Percentiles rank a stretch among this genome's conserved stretches.
Evolutionary conservation across 257 asterid species (phyloP).

Genomic region (Ehretia macrophylla): DNA sequence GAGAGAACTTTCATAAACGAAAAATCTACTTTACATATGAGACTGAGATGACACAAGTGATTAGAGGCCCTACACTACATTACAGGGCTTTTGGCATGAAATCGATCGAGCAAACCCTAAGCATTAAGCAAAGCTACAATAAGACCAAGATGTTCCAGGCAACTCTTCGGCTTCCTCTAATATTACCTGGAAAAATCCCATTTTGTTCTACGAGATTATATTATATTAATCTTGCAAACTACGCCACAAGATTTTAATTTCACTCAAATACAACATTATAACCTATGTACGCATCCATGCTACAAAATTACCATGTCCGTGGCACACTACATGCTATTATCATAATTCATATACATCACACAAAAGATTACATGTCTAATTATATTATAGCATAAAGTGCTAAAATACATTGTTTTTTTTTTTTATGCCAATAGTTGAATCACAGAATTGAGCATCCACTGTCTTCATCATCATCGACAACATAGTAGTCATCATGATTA

Average conservation of each 20-base stretch:
- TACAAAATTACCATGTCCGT: no score
- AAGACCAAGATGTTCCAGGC: no score
- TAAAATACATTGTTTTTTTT: no score
- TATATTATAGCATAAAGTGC: not conserved
- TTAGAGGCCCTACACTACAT: not conserved
- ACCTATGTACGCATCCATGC: no score
- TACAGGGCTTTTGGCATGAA: not conserved
- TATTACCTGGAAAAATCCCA: no score
- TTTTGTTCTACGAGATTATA: no score
- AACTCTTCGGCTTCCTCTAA: no score
- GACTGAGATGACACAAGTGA: not conserved
- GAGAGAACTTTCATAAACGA: not conserved
- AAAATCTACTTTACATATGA: not conserved
- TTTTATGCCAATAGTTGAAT: not conserved
- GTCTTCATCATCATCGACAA: constrained; percentile 13
- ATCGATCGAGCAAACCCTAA: not conserved
- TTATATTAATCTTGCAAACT: no score
- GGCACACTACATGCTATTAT: no score
- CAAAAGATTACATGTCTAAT: not conserved
- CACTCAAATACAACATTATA: no score
- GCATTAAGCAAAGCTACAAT: not conserved
- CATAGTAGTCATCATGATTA: not conserved
- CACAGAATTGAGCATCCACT: constrained; percentile 16
- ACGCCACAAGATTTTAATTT: no score
- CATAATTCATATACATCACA: no score